These are phyloP conservation scores for Apiospora aurea DNA, from an alignment of 2,329 filamentous ascomycete species.

Conservation along the genomic window DNA sequence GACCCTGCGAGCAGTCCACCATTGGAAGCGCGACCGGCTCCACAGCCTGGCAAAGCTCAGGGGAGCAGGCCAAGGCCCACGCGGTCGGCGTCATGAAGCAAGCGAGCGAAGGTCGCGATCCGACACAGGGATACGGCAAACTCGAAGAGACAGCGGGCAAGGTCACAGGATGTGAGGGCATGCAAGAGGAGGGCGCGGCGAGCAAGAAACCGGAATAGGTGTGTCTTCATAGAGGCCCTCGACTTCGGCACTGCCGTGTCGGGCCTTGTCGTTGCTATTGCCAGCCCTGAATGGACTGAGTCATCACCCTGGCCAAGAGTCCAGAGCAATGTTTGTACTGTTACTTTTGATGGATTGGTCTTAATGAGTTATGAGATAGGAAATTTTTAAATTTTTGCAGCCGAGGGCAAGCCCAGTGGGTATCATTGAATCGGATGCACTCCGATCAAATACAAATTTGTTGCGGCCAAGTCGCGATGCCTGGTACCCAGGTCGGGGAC, in stretches of 20 bases:
- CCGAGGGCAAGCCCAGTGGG: not conserved
- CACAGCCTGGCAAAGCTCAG: slow-evolving; percentile 68
- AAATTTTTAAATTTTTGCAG: not conserved
- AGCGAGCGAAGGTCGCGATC: slow-evolving; percentile 63
- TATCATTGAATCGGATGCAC: not conserved
- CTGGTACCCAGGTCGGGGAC: not conserved
- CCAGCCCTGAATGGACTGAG: slow-evolving; percentile 25
- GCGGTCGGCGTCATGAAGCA: slow-evolving; percentile 69
- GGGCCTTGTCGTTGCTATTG: not conserved
- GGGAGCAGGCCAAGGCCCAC: slow-evolving; percentile 68
- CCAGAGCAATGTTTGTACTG: not conserved
- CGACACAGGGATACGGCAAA: slow-evolving; percentile 64
- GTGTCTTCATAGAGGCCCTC: not conserved
- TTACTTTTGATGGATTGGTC: not conserved
- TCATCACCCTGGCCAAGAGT: slow-evolving; percentile 17
- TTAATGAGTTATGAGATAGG: slow-evolving; percentile 2
- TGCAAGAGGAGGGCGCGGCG: slow-evolving; percentile 67
- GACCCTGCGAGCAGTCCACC: slow-evolving; percentile 46
- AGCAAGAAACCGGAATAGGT: slow-evolving; percentile 47
- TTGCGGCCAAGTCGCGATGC: not conserved
- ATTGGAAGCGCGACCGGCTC: slow-evolving; percentile 69
- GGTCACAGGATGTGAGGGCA: slow-evolving; percentile 71
- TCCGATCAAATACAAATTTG: not conserved
- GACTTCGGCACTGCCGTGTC: not conserved
- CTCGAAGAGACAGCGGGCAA: slow-evolving; percentile 71